These are phyloP conservation scores for Yamadazyma tumulicola DNA, from an alignment of 805 yeast genomes.

Conservation along the genomic window DNA sequence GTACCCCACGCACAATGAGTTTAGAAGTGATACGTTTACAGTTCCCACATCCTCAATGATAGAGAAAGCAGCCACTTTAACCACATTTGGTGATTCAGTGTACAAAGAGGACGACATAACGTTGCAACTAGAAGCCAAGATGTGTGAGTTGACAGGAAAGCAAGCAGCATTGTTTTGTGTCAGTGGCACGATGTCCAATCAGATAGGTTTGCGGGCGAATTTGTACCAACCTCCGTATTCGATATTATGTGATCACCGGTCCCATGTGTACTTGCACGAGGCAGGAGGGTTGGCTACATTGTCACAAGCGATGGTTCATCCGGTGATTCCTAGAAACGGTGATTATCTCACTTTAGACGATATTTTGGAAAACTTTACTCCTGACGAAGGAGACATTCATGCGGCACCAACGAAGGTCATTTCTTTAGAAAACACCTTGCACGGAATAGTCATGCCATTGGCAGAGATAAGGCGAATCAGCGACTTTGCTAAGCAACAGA, in stretches of 20 bases:
- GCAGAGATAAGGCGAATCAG: slow-evolving; percentile 38
- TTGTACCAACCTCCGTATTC: slow-evolving; percentile 80
- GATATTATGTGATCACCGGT: slow-evolving; percentile 80
- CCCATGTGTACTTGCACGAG: slow-evolving; percentile 80
- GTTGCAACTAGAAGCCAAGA: slow-evolving; percentile 54
- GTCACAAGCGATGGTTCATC: slow-evolving; percentile 88
- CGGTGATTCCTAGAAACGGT: slow-evolving; percentile 78
- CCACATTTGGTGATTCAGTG: slow-evolving; percentile 84
- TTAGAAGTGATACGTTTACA: slow-evolving; percentile 76
- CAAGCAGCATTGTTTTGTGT: slow-evolving; percentile 80
- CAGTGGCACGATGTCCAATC: slow-evolving; percentile 90
- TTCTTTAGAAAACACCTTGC: slow-evolving; percentile 41
- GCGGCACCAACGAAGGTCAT: slow-evolving; percentile 43
- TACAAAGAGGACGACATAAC: slow-evolving; percentile 80
- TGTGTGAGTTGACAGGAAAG: slow-evolving; percentile 71
- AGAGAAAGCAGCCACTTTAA: slow-evolving; percentile 43
- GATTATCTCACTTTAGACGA: slow-evolving; percentile 61
- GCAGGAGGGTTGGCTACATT: slow-evolving; percentile 90
- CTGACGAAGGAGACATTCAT: slow-evolving; percentile 45
- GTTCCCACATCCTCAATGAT: slow-evolving; percentile 78
- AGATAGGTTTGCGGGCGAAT: slow-evolving; percentile 74
- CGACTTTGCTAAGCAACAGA: slow-evolving; percentile 28
- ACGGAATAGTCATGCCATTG: slow-evolving; percentile 39
- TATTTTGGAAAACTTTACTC: slow-evolving; percentile 32
- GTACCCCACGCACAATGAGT: slow-evolving; percentile 38